Base-by-base conservation (phyloP, 1,284 basidiomycete genomes). In the Sanghuangporus baumii region DNA sequence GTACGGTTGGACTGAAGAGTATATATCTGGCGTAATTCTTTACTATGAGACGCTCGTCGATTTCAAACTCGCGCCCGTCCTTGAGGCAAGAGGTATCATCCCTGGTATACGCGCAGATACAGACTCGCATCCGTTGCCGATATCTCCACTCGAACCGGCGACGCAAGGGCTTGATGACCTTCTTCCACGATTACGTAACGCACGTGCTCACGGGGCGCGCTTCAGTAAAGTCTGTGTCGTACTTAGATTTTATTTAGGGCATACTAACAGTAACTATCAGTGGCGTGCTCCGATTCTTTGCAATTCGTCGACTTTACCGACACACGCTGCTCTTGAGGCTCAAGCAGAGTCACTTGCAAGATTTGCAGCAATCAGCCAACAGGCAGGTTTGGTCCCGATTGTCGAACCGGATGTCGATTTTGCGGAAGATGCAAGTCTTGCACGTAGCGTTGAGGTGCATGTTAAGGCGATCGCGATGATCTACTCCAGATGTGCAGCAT, bases 321-420 rank as follows among this genome's bases (percentile, higher is more conserved):
- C 76, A 6, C 72, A 73, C 34, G 70, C 75, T 43, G 74, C 74
- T 11, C 70, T 81, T 41, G 77, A 81, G 60, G 73, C 71, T 6
- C 79, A 81, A 65, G 79, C 77, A 36, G 79, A 79, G 65, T 76
- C 72, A 38, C 69, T 81, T 20, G 78, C 78, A 4, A 73, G 76
- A 20, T 81, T 78, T 67, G 77, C 80, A 26, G 75, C 77, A 1
- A 75, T 80, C 62, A 80, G 78, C 65, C 78, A 80, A 66, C 74
- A 80, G 68, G 79, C 79, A 3, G 80, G 80, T 26, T 67, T 83
- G 26, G 80, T 82, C 9, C 81, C 81, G 1, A 79, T 83, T 60
- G 76, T 83, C 6, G 81, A 83, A 66, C 81, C 80, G 3, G 81
- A 83, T 67, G 78, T 83, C 18, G 78, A 83, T 67, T 81, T 82